These are phyloP conservation scores for Silybum marianum DNA, from an alignment of 129 eudicot species.

Conservation along the genomic window DNA sequence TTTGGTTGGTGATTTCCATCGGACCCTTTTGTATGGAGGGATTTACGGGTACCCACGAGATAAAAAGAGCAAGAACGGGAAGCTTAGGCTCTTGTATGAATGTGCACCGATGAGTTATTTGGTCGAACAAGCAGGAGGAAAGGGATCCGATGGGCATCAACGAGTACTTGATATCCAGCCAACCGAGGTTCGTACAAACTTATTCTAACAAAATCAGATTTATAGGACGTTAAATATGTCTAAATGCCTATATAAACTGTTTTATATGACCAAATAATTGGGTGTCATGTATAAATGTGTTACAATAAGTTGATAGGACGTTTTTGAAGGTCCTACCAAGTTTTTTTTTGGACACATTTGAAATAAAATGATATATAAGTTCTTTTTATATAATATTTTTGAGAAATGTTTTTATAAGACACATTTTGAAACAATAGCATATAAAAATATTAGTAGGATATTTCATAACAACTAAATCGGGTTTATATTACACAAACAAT, in stretches of 20 bases:
- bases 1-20: constrained; percentile 90
- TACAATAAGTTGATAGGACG: not conserved
- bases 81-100: constrained; percentile 90
- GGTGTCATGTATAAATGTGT: not conserved
- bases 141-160: constrained; percentile 88
- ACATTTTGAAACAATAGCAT: not conserved
- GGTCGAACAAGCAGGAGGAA: constrained; percentile 98
- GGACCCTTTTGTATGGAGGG: constrained; percentile 89
- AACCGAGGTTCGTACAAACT: constrained; percentile 56
- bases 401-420: not conserved
- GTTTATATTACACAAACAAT: too few species aligned
- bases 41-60: constrained; percentile 95
- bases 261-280: not conserved
- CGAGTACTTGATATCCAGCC: constrained; percentile 91
- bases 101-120: constrained; percentile 97
- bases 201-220: not conserved
- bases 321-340: not conserved
- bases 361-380: too few species aligned
- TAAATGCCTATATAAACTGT: not conserved
- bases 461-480: too few species aligned
- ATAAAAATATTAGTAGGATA: too few species aligned
- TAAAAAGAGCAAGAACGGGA: constrained; percentile 87
- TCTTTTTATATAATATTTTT: too few species aligned
- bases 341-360: not conserved
- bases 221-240: not conserved